A percentile compares a stretch with the other conserved stretches of the same genome.
These are phyloP conservation scores for Fusarium albidum DNA, from an alignment of 2,329 filamentous ascomycete genomes.

Conservation along the genomic window DNA sequence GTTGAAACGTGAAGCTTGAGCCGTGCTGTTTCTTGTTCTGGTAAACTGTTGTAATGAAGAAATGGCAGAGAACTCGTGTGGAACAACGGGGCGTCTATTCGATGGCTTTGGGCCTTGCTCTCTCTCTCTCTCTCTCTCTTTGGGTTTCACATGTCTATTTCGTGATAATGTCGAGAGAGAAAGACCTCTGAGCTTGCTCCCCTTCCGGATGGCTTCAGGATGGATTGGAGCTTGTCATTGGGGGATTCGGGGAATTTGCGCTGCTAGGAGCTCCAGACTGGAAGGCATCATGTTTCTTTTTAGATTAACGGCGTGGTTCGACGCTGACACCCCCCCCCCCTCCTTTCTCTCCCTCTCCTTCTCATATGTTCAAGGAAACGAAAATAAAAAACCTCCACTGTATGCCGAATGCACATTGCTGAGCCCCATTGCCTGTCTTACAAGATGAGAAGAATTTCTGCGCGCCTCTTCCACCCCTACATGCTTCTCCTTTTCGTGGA, in stretches of 20 bases:
- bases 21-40: conserved; percentile 37
- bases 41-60: conserved; percentile 41
- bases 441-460: conserved; percentile 3
- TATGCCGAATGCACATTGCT: conserved; percentile 5
- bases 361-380: conserved; percentile 19
- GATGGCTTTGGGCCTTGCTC: background rate
- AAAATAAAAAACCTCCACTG: conserved; percentile 22
- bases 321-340: conserved; percentile 19
- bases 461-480: background rate
- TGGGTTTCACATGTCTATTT: background rate
- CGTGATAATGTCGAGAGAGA: conserved; percentile 1
- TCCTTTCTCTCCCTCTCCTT: conserved; percentile 20
- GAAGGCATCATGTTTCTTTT: background rate
- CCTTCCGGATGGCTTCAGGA: background rate
- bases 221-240: background rate
- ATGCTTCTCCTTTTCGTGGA: conserved; percentile 24
- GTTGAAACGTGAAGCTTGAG: conserved; percentile 36
- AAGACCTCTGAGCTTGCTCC: no score
- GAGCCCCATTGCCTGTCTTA: conserved; percentile 1
- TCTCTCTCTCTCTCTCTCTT: conserved; percentile 1
- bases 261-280: background rate
- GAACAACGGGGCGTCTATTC: conserved; percentile 26
- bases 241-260: background rate
- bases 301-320: conserved; percentile 7
- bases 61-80: conserved; percentile 32